Percentiles rank a stretch among this genome's conserved stretches.
Evolutionary conservation across 176 grass and related monocot species (phyloP).

Genomic region (Poa pratensis): DNA sequence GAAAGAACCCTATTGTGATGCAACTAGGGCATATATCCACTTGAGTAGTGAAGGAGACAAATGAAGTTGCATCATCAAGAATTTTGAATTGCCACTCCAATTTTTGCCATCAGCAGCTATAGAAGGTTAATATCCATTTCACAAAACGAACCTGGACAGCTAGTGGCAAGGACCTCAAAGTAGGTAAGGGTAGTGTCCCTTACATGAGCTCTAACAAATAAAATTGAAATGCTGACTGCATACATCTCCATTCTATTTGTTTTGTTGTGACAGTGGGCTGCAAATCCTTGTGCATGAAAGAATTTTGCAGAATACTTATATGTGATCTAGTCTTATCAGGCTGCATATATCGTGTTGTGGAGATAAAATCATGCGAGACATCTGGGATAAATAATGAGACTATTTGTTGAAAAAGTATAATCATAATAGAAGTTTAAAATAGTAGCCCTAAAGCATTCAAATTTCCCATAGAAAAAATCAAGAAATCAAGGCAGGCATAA

Average conservation of each 20-base stretch:
- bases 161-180: not conserved
- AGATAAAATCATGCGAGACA: conserved; percentile 5
- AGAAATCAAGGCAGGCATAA: not conserved
- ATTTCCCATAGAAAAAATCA: conserved; percentile 4
- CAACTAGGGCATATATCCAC: not conserved
- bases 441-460: not conserved
- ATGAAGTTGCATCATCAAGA: no score
- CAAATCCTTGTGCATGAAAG: not conserved
- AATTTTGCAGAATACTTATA: not conserved
- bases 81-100: not conserved
- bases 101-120: not conserved
- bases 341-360: not conserved
- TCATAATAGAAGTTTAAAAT: not conserved
- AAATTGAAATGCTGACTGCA: not conserved
- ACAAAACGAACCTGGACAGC: not conserved
- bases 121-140: conserved; percentile 13
- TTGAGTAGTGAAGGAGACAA: no score
- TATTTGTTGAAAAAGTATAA: not conserved
- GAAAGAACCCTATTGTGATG: not conserved
- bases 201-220: not conserved
- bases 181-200: conserved; percentile 8
- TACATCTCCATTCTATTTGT: not conserved
- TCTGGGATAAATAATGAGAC: conserved; percentile 8
- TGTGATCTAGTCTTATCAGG: not conserved
- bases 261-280: not conserved